phyloP scores from a whole-genome alignment of 2,329 filamentous ascomycete species.

The Neofusicoccum kwambonambiense region DNA sequence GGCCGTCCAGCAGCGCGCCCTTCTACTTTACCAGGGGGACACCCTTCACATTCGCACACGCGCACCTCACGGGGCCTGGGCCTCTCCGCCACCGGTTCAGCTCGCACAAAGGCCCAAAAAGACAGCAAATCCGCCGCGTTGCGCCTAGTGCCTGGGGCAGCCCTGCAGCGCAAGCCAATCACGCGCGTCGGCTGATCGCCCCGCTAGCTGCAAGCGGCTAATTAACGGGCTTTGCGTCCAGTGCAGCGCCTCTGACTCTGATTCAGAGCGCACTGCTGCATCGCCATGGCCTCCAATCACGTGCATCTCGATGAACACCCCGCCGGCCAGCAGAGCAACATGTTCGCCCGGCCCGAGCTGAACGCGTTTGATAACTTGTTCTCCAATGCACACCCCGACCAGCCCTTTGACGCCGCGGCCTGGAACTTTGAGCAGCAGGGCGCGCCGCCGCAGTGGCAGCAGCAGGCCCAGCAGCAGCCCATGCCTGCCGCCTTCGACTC shows the following conservation, averaged over 20 bases:
- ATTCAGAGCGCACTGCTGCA: not conserved
- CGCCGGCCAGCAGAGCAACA: conserved; percentile 17
- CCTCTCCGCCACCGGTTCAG: conserved; percentile 14
- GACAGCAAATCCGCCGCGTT: conserved; percentile 12
- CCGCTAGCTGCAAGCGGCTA: conserved; percentile 5
- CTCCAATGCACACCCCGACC: conserved; percentile 30
- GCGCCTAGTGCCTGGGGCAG: conserved; percentile 7
- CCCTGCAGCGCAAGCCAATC: conserved; percentile 4
- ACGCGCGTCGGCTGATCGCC: not conserved
- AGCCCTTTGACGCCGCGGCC: conserved; percentile 23
- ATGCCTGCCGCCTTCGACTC: conserved; percentile 18
- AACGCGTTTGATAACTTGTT: conserved; percentile 7
- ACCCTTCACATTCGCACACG: conserved; percentile 1
- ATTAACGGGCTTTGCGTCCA: conserved; percentile 2
- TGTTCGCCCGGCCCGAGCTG: conserved; percentile 10
- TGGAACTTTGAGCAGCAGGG: conserved; percentile 10
- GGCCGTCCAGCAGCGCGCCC: conserved; percentile 15
- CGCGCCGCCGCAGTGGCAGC: conserved; percentile 18
- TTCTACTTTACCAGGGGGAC: conserved; percentile 9
- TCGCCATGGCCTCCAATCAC: conserved; percentile 22
- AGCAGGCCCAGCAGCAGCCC: conserved; percentile 21
- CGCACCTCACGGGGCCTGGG: conserved; percentile 13
- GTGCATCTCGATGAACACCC: conserved; percentile 20
- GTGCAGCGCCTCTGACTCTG: conserved; percentile 6
- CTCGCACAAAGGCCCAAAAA: conserved; percentile 9